A percentile compares a stretch with the other conserved stretches of the same genome.
Evolutionary conservation across 139 green algal genomes (phyloP).

Genomic region (Coccomyxa sp.): DNA sequence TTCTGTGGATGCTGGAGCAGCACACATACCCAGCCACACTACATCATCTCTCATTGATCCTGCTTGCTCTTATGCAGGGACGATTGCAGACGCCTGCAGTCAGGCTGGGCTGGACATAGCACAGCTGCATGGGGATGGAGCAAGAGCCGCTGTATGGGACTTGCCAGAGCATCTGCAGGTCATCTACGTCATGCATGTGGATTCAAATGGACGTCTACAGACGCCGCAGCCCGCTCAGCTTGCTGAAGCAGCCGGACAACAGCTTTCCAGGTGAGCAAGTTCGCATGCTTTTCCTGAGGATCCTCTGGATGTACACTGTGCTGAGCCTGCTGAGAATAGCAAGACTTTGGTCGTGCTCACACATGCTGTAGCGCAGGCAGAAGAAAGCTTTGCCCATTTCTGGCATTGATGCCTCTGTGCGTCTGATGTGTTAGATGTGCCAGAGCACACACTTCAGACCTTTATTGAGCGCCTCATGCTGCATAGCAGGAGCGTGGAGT

Average conservation of each 20-base stretch:
- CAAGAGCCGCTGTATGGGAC: slow-evolving; percentile 26
- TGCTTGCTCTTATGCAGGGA: too few relatives aligned
- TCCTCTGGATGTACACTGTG: neutral
- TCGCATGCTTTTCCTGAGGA: neutral
- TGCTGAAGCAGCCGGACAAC: slow-evolving; percentile 2
- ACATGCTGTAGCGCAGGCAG: neutral
- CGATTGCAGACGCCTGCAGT: slow-evolving; percentile 48
- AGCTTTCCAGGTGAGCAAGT: slow-evolving; percentile 4
- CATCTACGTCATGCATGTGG: slow-evolving; percentile 70
- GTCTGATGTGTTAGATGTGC: neutral
- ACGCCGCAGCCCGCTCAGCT: slow-evolving; percentile 38
- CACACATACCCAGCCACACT: too few relatives aligned
- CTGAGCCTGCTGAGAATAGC: neutral
- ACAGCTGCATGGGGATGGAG: slow-evolving; percentile 66
- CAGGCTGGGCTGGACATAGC: slow-evolving; percentile 47
- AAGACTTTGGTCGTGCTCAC: neutral
- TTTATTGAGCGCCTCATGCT: neutral
- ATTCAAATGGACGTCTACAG: slow-evolving; percentile 42
- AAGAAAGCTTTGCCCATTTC: neutral
- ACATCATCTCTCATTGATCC: too few relatives aligned
- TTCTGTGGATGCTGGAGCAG: too few relatives aligned
- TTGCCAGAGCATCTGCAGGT: slow-evolving; percentile 42
- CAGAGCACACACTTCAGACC: neutral
- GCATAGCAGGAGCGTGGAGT: slow-evolving; percentile 45
- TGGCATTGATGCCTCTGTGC: neutral